These are phyloP conservation scores for Penicillium sp. DNA, from an alignment of 2,329 filamentous ascomycete genomes.

Conservation along the genomic window DNA sequence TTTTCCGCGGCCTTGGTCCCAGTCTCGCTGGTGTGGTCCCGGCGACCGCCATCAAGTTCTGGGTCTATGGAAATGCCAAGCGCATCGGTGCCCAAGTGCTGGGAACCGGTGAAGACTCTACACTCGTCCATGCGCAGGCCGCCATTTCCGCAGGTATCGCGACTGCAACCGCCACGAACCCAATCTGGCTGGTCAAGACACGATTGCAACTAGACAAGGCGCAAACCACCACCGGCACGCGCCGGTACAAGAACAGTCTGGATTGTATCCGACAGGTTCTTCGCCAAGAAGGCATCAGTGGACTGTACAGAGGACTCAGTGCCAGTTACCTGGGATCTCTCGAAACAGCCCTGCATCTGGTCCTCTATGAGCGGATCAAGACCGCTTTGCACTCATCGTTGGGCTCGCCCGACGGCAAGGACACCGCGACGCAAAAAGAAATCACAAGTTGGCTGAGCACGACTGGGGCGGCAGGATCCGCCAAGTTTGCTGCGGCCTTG, in stretches of 20 bases:
- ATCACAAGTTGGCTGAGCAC: slow-evolving; percentile 26
- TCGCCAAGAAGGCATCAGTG: slow-evolving; percentile 73
- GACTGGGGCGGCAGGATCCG: slow-evolving; percentile 31
- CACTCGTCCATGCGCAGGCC: slow-evolving; percentile 29
- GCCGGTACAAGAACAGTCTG: slow-evolving; percentile 58
- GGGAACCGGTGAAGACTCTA: slow-evolving; percentile 25
- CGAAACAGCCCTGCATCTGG: slow-evolving; percentile 34
- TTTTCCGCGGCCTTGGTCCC: slow-evolving; percentile 35
- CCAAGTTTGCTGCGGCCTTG: slow-evolving; percentile 30
- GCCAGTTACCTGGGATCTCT: slow-evolving; percentile 51
- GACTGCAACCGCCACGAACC: slow-evolving; percentile 34
- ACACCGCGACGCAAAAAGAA: slow-evolving; percentile 21
- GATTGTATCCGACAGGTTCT: slow-evolving; percentile 64
- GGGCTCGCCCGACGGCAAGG: slow-evolving; percentile 15
- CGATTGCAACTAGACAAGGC: slow-evolving; percentile 51
- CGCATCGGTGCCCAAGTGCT: slow-evolving; percentile 26
- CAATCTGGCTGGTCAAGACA: slow-evolving; percentile 58
- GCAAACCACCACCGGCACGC: slow-evolving; percentile 24
- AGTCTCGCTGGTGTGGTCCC: slow-evolving; percentile 37
- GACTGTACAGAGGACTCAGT: slow-evolving; percentile 82
- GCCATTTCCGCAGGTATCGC: slow-evolving; percentile 32
- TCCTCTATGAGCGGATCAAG: slow-evolving; percentile 34
- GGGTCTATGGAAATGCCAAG: slow-evolving; percentile 37
- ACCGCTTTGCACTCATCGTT: slow-evolving; percentile 17
- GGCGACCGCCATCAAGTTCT: slow-evolving; percentile 37